Percentiles rank a stretch among this genome's conserved stretches.
phyloP scores from a whole-genome alignment of 2,329 filamentous ascomycete species.

The Trichoderma aggressivum region DNA sequence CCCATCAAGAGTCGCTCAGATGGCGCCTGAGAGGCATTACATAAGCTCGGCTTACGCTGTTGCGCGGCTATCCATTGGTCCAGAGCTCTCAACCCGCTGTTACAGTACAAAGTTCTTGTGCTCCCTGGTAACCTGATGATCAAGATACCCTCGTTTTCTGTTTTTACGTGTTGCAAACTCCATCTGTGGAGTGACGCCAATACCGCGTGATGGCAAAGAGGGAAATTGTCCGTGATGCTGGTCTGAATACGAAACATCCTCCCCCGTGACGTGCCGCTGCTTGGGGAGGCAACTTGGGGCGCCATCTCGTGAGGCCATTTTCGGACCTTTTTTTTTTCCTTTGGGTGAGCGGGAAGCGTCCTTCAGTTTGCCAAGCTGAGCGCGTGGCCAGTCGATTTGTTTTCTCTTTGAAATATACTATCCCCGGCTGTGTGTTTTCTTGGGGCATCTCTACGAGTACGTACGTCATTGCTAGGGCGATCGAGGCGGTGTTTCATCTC shows the following conservation, averaged over 20 bases:
- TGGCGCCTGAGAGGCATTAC: not conserved
- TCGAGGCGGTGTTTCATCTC: not conserved
- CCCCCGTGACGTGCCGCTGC: not conserved
- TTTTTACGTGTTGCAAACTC: not conserved
- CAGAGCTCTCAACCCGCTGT: not conserved
- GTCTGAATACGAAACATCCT: not conserved
- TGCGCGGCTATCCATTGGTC: slow-evolving; percentile 15
- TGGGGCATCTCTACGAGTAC: not conserved
- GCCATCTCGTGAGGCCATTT: not conserved
- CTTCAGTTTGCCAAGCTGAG: not conserved
- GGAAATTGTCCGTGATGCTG: not conserved
- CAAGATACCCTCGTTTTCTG: not conserved
- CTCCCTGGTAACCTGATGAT: not conserved
- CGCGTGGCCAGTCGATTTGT: not conserved
- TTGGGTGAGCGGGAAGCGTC: not conserved
- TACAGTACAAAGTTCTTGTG: not conserved
- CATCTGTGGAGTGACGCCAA: not conserved
- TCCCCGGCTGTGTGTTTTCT: not conserved
- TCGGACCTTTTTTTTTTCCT: too few species aligned
- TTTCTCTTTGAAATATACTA: not conserved
- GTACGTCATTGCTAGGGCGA: not conserved
- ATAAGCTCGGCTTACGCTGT: not conserved
- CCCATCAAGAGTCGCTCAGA: not conserved
- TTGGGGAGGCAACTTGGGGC: not conserved
- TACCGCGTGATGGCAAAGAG: not conserved